Percentiles rank a stretch among this genome's conserved stretches.
Evolutionary conservation across 169 alveolate genomes (phyloP).

Genomic region (Plasmodium ovale): DNA sequence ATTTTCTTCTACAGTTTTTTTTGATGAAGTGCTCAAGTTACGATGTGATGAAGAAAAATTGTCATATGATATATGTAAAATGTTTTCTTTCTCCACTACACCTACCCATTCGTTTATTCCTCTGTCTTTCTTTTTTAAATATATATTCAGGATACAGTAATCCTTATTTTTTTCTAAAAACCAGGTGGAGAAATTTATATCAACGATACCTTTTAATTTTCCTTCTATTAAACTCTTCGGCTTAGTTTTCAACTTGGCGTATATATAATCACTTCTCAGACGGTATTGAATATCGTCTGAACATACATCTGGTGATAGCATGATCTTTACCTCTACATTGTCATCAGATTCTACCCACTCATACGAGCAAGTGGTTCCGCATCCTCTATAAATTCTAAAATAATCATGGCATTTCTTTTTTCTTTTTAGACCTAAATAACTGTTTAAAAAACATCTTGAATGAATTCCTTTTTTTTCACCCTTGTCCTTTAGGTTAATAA

Average conservation of each 20-base stretch:
- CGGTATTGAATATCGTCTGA: conserved; percentile 50
- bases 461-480: neutral
- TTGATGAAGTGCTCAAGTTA: neutral
- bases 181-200: conserved; percentile 59
- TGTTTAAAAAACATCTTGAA: conserved; percentile 4
- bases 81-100: conserved; percentile 63
- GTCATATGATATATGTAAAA: conserved; percentile 43
- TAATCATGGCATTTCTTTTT: neutral
- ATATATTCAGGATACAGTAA: conserved; percentile 29
- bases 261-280: conserved; percentile 33
- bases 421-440: neutral
- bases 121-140: conserved; percentile 56
- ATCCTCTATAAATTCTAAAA: conserved; percentile 17
- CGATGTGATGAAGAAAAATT: conserved; percentile 3
- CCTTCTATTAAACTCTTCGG: conserved; percentile 72
- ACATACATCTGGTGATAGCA: conserved; percentile 29
- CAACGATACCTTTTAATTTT: conserved; percentile 57
- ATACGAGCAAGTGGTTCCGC: conserved; percentile 65
- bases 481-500: neutral
- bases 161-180: conserved; percentile 41
- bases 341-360: conserved; percentile 72
- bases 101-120: conserved; percentile 78
- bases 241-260: conserved; percentile 50
- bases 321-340: conserved; percentile 42
- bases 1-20: neutral